phyloP scores from a whole-genome alignment of 2,329 filamentous ascomycete genomes.

The Pyrenochaeta sp. region DNA sequence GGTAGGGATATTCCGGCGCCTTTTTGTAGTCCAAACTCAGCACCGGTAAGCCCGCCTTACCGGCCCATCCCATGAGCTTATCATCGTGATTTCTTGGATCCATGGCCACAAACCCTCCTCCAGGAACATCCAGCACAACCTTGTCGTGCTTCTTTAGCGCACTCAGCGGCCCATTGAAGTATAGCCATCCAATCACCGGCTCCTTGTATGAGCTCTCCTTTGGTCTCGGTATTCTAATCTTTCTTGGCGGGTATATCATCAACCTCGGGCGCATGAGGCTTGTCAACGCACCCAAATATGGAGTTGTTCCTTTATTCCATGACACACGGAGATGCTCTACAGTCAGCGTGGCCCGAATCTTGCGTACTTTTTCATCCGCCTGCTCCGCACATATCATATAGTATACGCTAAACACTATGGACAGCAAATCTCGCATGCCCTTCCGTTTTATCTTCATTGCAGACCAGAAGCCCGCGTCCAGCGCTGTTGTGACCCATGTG shows the following conservation, averaged over 20 bases:
- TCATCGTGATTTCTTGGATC: constrained; percentile 93
- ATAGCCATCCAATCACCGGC: constrained; percentile 86
- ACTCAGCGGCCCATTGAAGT: constrained; percentile 87
- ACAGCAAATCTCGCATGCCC: constrained; percentile 82
- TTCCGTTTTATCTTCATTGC: constrained; percentile 89
- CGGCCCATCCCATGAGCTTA: constrained; percentile 91
- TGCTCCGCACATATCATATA: constrained; percentile 93
- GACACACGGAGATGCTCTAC: constrained; percentile 90
- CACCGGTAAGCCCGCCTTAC: constrained; percentile 85
- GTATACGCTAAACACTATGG: constrained; percentile 85
- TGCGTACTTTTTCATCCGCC: constrained; percentile 95
- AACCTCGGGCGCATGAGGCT: constrained; percentile 78
- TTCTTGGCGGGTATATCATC: constrained; percentile 81
- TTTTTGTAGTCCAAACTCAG: constrained; percentile 92
- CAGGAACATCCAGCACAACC: constrained; percentile 87
- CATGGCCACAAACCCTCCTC: constrained; percentile 97
- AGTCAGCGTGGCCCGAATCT: constrained; percentile 84
- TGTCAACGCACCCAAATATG: constrained; percentile 79
- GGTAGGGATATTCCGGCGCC: constrained; percentile 84
- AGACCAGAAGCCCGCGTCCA: constrained; percentile 98
- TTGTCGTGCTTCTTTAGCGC: constrained; percentile 79
- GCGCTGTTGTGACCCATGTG: constrained; percentile 93
- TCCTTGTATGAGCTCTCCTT: constrained; percentile 82
- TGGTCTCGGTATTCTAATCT: constrained; percentile 84
- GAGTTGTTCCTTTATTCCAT: constrained; percentile 94